Base-by-base conservation (phyloP, 2,329 filamentous ascomycete species). In the Geosmithia morbida region DNA sequence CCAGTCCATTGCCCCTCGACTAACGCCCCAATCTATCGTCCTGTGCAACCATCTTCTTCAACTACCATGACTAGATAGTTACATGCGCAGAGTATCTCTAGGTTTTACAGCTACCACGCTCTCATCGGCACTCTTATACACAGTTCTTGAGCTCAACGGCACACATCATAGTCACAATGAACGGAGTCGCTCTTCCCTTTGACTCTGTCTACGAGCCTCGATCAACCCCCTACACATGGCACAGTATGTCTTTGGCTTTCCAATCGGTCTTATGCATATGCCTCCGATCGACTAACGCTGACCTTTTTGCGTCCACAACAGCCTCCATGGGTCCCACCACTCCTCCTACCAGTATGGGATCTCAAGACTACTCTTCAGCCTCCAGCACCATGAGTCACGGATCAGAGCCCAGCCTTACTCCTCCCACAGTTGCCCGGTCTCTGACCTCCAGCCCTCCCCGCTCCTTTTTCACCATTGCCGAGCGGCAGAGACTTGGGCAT, bases 401-500 rank as follows among this genome's bases (percentile, higher is more conserved):
- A 44, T 71, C 74, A 20, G 74, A 75, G 48, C 61, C 66, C 50
- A 75, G 70, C 59, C 60, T 75, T 44, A 73, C 72, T 19, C 70
- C 74, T 37, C 69, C 70, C 20, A 67, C 62, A 48, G 63, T 62
- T 39, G 68, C 73, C 22, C 66, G 71, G 60, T 78, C 75, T 19
- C 61, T 71, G 44, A 77, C 76, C 40, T 71, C 71, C 19, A 82
- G 77, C 61, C 77, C 77, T 22, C 74, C 76, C 6, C 69, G 71
- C 51, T 62, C 63, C 43, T 65, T 64, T 39, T 66, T 80, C 56
- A 77, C 75, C 6, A 65, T 74, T 5, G 10, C 33, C 3, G 76
- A 81, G 57, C 76, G 81, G 58, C 71, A 77, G 51, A 77, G 79
- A 55, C 58, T 81, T 41, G 81, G 77, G 63, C 69, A 76, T 49